Evolutionary conservation across 345 rosid genomes (phyloP).

Genomic region (Eucalyptus paniculata): DNA sequence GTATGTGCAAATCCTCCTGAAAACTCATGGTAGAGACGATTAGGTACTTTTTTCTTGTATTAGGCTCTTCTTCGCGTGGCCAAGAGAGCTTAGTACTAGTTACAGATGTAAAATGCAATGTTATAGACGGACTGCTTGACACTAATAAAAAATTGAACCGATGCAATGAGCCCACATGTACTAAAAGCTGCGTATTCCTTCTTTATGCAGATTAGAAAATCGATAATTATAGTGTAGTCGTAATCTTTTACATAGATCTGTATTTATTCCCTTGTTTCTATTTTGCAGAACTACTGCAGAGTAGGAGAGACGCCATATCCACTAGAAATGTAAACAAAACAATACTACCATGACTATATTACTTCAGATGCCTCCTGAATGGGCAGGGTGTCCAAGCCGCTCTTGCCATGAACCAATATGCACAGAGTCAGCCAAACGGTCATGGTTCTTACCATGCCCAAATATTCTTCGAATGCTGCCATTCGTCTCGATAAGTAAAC

Average conservation of each 20-base stretch:
- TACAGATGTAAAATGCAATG: background rate
- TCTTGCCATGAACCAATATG: conserved; percentile 49
- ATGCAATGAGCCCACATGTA: background rate
- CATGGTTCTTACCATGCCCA: conserved; percentile 48
- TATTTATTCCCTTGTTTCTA: background rate
- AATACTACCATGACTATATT: conserved; percentile 5
- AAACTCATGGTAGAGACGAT: too few species aligned
- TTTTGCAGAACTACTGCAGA: conserved; percentile 58
- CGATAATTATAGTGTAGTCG: background rate
- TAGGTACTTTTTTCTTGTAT: too few species aligned
- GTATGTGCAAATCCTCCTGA: too few species aligned
- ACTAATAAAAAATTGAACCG: background rate
- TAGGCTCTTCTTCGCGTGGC: too few species aligned
- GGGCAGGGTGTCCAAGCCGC: conserved; percentile 69
- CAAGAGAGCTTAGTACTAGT: background rate
- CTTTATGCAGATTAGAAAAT: background rate
- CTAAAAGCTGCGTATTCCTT: background rate
- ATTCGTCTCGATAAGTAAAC: background rate
- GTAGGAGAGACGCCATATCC: background rate
- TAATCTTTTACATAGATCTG: background rate
- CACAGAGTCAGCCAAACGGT: conserved; percentile 52
- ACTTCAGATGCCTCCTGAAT: conserved; percentile 83
- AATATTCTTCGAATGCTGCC: conserved; percentile 4
- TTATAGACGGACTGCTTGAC: background rate
- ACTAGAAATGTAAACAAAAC: too few species aligned